Conservation (phyloP, 2,329 filamentous ascomycete genomes). For the Calonectria honghensis region DNA sequence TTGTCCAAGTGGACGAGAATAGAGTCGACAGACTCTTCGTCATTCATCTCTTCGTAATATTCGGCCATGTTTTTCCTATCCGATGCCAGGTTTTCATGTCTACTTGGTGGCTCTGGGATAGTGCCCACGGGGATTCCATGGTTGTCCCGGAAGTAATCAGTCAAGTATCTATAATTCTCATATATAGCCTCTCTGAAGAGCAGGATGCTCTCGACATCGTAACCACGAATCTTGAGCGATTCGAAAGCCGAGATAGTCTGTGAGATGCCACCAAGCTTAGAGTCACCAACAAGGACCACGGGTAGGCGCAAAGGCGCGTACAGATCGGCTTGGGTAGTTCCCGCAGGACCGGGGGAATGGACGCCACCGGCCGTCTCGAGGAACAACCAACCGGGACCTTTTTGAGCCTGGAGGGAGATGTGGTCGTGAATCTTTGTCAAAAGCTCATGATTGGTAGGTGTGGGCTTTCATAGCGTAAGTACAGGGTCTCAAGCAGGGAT, state of each 20-base stretch:
- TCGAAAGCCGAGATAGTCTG: constrained; percentile 88
- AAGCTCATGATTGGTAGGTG: constrained; percentile 71
- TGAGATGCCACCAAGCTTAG: constrained; percentile 85
- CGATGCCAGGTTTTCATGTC: constrained; percentile 60
- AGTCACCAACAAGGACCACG: constrained; percentile 83
- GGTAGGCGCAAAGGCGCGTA: constrained; percentile 85
- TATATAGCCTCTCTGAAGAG: constrained; percentile 81
- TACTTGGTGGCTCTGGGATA: constrained; percentile 76
- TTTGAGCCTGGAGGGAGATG: constrained; percentile 60
- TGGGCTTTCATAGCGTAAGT: constrained; percentile 61
- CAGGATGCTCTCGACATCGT: constrained; percentile 82
- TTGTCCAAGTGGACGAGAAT: constrained; percentile 71
- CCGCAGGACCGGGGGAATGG: constrained; percentile 85
- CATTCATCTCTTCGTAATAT: constrained; percentile 76
- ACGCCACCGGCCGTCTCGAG: constrained; percentile 90
- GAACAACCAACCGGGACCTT: constrained; percentile 77
- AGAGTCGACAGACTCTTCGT: constrained; percentile 61
- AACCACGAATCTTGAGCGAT: constrained; percentile 84
- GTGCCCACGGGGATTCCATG: constrained; percentile 74
- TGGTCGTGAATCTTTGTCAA: constrained; percentile 66
- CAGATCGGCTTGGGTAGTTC: constrained; percentile 84
- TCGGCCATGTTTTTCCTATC: constrained; percentile 75
- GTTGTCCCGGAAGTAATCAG: constrained; percentile 78
- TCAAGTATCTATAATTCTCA: constrained; percentile 80
- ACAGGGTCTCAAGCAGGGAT: background rate